Percentiles rank a stretch among this genome's conserved stretches.
phyloP scores from a whole-genome alignment of 345 rosid species.

The Corymbia maculata region DNA sequence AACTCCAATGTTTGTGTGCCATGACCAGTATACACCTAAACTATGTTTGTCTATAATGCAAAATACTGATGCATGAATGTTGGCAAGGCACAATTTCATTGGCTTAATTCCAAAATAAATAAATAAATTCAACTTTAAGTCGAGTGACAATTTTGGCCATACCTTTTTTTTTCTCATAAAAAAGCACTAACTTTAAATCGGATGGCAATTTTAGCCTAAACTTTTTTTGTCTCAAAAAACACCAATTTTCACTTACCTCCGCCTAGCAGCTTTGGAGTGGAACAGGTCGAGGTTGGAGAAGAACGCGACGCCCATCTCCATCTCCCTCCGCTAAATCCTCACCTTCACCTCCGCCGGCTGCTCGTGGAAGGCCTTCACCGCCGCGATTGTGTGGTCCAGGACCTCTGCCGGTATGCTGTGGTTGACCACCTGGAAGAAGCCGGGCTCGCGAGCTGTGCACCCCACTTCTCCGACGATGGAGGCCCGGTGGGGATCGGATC shows the following conservation, averaged over 20 bases:
- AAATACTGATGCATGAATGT: too few species aligned
- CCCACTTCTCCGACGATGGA: conserved; percentile 19
- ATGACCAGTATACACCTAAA: too few species aligned
- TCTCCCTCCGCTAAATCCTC: conserved; percentile 9
- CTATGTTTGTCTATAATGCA: too few species aligned
- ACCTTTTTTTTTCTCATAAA: too few species aligned
- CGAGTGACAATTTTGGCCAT: too few species aligned
- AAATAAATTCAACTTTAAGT: too few species aligned
- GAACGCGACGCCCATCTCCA: conserved; percentile 12
- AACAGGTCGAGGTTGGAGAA: conserved; percentile 35
- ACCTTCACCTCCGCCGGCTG: conserved; percentile 27
- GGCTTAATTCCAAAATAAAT: too few species aligned
- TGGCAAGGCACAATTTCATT: too few species aligned
- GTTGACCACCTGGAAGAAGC: background rate
- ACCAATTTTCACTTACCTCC: conserved; percentile 40
- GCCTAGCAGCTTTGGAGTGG: conserved; percentile 40
- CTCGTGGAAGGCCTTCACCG: conserved; percentile 15
- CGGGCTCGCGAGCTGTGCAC: conserved; percentile 8
- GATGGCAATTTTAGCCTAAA: too few species aligned
- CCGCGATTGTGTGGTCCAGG: conserved; percentile 10
- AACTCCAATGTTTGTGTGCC: too few species aligned
- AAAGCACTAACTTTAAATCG: too few species aligned
- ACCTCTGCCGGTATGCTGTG: conserved; percentile 2
- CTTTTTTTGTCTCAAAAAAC: too few species aligned
- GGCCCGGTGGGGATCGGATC: conserved; percentile 4